Evolutionary conservation across 23 red algal genomes (phyloP), one percentile per base, ranked within the genome.

Genomic region (Chondrus crispus): DNA sequence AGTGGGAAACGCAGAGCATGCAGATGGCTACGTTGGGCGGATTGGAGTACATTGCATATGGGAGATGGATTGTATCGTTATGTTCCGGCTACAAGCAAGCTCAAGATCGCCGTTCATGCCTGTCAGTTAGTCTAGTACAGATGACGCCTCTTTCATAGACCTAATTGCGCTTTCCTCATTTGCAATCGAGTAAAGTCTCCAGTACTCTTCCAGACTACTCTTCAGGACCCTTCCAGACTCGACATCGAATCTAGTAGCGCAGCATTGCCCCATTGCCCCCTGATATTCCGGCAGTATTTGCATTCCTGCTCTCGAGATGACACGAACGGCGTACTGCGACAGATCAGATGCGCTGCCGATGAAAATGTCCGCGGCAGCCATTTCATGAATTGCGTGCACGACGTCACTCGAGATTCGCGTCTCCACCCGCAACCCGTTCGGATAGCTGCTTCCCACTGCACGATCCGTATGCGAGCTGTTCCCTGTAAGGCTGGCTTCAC

Each of bases 351-450:
- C 82, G 38, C 82, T 86, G 16, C 82, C 82, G 2, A 86, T 63
- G 72, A 86, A 86, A 44, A 86, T 69, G 53, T 86, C 82, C 48
- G 82, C 82, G 43, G 58, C 44, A 32, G 63, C 82, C 82, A 86
- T 86, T 40, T 46, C 29, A 13, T 64, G 36, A 64, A 86, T 10
- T 6, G 57, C 47, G 30, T 86, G 62, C 39, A 46, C 45, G 28
- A 86, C 47, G 13, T 18, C 26, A 14, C 57, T 69, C 18, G 82
- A 58, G 40, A 86, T 69, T 33, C 63, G 57, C 46, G 72, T 68
- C 43, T 86, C 82, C 18, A 86, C 82, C 1, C 57, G 38, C 26
- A 86, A 43, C 5, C 82, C 82, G 5, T 46, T 7, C 3, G 58
- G 30, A 73, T 68, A 86, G 10, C 9, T 49, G 26, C 35, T 32